These are phyloP conservation scores for Talaromyces sp. DNA, from an alignment of 2,329 filamentous ascomycete species.

Conservation along the genomic window DNA sequence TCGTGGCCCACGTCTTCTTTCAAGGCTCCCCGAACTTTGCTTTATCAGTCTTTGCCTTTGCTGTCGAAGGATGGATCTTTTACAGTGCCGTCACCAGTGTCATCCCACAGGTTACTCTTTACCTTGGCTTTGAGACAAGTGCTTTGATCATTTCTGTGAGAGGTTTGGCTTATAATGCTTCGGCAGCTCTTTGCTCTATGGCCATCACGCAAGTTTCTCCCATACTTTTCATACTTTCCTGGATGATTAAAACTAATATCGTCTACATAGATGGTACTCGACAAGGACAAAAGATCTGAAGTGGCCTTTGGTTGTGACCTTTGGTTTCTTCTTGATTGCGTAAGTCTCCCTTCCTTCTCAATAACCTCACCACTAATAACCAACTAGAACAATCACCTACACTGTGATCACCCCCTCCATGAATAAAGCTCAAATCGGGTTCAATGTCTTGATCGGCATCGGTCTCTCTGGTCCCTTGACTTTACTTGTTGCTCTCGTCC, in stretches of 20 bases:
- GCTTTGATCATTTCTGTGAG: slow-evolving; percentile 6
- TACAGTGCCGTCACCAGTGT: slow-evolving; percentile 14
- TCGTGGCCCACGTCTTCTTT: slow-evolving; percentile 15
- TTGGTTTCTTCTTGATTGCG: not conserved
- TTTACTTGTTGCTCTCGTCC: slow-evolving; percentile 42
- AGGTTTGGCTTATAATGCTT: slow-evolving; percentile 17
- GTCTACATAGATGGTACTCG: not conserved
- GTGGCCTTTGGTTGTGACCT: not conserved
- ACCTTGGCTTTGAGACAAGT: slow-evolving; percentile 13
- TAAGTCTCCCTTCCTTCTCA: not conserved
- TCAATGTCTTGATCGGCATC: not conserved
- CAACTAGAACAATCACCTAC: not conserved
- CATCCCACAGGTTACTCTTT: slow-evolving; percentile 11
- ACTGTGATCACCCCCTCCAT: not conserved
- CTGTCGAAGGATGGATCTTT: slow-evolving; percentile 14
- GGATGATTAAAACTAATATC: not conserved
- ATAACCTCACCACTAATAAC: not conserved
- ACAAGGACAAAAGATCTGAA: not conserved
- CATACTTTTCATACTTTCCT: not conserved
- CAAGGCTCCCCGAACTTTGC: slow-evolving; percentile 9
- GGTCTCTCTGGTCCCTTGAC: not conserved
- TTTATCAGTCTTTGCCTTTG: slow-evolving; percentile 13
- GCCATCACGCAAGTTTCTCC: not conserved
- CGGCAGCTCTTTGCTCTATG: not conserved
- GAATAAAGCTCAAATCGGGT: not conserved